A percentile compares a stretch with the other conserved stretches of the same genome.
These are phyloP conservation scores for Acorus gramineus DNA, from an alignment of 106 monocot species.

Conservation along the genomic window DNA sequence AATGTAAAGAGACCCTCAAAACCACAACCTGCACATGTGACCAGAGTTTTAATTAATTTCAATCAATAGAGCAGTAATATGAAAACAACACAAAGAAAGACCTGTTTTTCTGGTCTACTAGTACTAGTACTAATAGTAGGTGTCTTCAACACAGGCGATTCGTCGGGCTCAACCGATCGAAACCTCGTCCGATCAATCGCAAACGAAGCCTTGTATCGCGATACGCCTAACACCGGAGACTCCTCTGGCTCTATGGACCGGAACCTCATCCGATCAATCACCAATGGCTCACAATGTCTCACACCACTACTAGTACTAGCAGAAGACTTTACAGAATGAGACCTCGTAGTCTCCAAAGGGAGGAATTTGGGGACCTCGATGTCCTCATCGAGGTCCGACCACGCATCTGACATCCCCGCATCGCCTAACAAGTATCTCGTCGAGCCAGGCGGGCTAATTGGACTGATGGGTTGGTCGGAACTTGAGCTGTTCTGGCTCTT, in stretches of 20 bases:
- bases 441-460: slow-evolving; percentile 45
- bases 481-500: too few species aligned
- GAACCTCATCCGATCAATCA: slow-evolving; percentile 13
- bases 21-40: slow-evolving; percentile 35
- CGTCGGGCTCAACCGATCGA: background rate
- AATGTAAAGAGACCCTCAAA: slow-evolving; percentile 73
- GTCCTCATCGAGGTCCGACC: too few species aligned
- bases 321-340: too few species aligned
- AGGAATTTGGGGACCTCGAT: background rate
- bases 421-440: slow-evolving; percentile 47
- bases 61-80: background rate
- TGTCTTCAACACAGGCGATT: slow-evolving; percentile 6
- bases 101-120: slow-evolving; percentile 16
- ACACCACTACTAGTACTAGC: too few species aligned
- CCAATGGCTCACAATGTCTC: too few species aligned
- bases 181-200: too few species aligned
- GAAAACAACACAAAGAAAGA: slow-evolving; percentile 1
- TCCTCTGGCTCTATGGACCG: background rate
- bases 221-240: too few species aligned
- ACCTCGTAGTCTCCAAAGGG: too few species aligned
- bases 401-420: slow-evolving; percentile 11
- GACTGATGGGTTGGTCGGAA: background rate
- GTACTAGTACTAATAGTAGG: slow-evolving; percentile 7
- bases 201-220: too few species aligned
- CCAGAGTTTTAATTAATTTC: too few species aligned